Base-by-base conservation (phyloP, 140 eudicot species). In the Cichorium intybus region DNA sequence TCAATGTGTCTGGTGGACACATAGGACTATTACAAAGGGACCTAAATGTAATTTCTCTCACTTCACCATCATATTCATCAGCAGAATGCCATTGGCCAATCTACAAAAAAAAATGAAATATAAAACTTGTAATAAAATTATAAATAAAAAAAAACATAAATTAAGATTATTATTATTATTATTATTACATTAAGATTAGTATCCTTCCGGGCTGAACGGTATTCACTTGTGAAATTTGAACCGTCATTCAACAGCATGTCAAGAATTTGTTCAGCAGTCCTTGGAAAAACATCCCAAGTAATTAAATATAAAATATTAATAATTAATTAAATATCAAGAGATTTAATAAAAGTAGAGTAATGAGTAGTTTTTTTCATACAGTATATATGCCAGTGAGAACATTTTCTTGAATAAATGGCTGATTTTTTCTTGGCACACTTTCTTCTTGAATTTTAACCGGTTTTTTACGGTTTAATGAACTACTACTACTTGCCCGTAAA, bases 401-500 rank as follows among this genome's bases (percentile, higher is more conserved):
- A 60, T 85, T 87, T 62, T 87, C 97, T 60, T 85, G 87, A 70
- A 91, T 75, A 60, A 91, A 91, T 7, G 95, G 91, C 69, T 87
- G 92, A 49, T 56, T 64, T 66, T 91, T 91, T 34, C 73, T 79
- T 4, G 77, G 77, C 60, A 57, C 74, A 48, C 59, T 85, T 85
- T 91, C 89, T 63, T 74, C 87, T 53, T 79, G 81, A 66, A 72
- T 57, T 71, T 74, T 71, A 72, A 11, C 70, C 27, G 50, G 77
- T 28, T 64, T 81, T 72, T 54, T 75, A 65, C 71, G 52, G 57
- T 68, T 72, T 46, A 74, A 22, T 23, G 96, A 91, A n/a, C n/a
- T n/a, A 81, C 96, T 91, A 74, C 97, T 90, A 77, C 79, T 85
- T 22, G 97, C 96, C 31, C 97, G 95, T 67, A n/a, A n/a, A 91